A percentile compares a stretch with the other conserved stretches of the same genome.
phyloP scores from a whole-genome alignment of 2,329 filamentous ascomycete species.

The Fusarium piperis region DNA sequence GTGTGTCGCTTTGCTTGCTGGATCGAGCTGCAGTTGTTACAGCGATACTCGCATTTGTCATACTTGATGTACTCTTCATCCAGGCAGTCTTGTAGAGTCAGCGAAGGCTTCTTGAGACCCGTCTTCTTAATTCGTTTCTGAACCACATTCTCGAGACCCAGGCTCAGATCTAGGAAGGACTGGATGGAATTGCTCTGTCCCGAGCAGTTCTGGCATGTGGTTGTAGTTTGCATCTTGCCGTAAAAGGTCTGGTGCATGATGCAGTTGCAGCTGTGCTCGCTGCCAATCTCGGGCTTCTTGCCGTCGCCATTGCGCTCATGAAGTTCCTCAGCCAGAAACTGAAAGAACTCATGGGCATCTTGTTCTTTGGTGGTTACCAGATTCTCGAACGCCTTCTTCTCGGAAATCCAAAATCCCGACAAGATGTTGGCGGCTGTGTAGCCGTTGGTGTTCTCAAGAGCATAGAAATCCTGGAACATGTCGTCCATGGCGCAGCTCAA shows the following conservation, averaged over 20 bases:
- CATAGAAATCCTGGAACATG: constrained; percentile 78
- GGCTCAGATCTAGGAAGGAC: constrained; percentile 88
- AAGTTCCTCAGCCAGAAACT: constrained; percentile 91
- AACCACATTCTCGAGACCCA: constrained; percentile 81
- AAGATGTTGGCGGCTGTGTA: constrained; percentile 92
- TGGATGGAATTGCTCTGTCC: constrained; percentile 86
- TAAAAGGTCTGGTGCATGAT: constrained; percentile 96
- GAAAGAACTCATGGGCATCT: constrained; percentile 97
- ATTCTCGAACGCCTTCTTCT: constrained; percentile 76
- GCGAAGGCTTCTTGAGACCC: constrained; percentile 54
- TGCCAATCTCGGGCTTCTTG: constrained; percentile 67
- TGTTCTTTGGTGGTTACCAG: constrained; percentile 93
- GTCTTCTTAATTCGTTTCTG: constrained; percentile 71
- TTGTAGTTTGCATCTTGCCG: constrained; percentile 88
- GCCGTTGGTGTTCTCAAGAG: constrained; percentile 81
- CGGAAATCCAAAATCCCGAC: constrained; percentile 88
- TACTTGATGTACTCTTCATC: constrained; percentile 86
- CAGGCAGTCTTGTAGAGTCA: constrained; percentile 76
- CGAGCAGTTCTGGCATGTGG: constrained; percentile 88
- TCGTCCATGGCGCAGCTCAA: constrained; percentile 78
- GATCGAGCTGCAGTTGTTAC: constrained; percentile 78
- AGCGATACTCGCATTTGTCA: constrained; percentile 91
- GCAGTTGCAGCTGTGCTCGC: constrained; percentile 79
- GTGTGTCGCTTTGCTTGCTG: constrained; percentile 87
- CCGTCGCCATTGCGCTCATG: constrained; percentile 83